These are phyloP conservation scores for Myxozyma kluyveri DNA, from an alignment of 805 yeast species.

Conservation along the genomic window DNA sequence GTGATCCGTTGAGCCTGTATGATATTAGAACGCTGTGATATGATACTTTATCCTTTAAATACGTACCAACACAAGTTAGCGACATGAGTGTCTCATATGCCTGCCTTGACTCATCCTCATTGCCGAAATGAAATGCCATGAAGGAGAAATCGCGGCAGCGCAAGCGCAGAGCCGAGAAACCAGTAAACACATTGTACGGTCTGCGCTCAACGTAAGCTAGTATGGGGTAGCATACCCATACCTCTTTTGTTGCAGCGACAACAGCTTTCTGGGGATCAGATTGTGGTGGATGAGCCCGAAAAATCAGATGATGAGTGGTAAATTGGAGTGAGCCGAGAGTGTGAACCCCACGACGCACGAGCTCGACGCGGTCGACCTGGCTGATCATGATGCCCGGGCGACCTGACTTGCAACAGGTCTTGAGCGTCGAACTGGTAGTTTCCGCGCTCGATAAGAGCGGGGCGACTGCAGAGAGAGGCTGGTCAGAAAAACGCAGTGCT, in stretches of 20 bases:
- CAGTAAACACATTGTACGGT: slow-evolving; percentile 31
- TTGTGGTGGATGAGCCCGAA: slow-evolving; percentile 39
- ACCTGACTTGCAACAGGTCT: no score
- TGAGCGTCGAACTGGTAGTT: neutral
- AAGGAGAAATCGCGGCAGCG: slow-evolving; percentile 83
- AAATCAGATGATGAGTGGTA: slow-evolving; percentile 74
- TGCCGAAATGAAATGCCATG: slow-evolving; percentile 69
- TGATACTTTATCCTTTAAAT: neutral
- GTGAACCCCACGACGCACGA: slow-evolving; percentile 57
- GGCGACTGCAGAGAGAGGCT: neutral
- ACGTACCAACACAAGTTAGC: slow-evolving; percentile 50
- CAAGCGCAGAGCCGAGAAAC: slow-evolving; percentile 57
- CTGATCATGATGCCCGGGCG: no score
- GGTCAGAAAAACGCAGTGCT: neutral
- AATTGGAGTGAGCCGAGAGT: slow-evolving; percentile 62
- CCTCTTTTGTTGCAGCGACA: slow-evolving; percentile 48
- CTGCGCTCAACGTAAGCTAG: slow-evolving; percentile 57
- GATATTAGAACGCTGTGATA: slow-evolving; percentile 2
- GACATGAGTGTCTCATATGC: slow-evolving; percentile 70
- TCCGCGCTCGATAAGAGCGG: neutral
- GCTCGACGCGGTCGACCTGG: slow-evolving; percentile 50
- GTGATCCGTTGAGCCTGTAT: slow-evolving; percentile 44
- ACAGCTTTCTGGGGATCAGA: neutral
- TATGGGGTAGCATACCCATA: slow-evolving; percentile 84
- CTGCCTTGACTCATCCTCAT: slow-evolving; percentile 58